Conservation (phyloP, 257 asterid genomes). For the Orobanche coerulescens region DNA sequence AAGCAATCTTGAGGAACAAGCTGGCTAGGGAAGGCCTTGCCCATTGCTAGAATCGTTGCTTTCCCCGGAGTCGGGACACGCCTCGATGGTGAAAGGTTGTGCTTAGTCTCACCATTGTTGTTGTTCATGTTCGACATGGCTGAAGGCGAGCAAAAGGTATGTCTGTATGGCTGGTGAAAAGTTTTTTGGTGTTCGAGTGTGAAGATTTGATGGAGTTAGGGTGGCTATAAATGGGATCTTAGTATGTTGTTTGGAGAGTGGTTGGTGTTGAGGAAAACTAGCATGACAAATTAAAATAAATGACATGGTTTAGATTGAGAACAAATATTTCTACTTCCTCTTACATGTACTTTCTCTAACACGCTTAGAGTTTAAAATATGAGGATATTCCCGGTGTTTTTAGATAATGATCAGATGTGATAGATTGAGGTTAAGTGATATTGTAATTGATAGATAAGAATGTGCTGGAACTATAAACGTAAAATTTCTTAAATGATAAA, state of each 20-base stretch:
- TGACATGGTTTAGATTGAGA: constrained; percentile 16
- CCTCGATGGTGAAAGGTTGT: background rate
- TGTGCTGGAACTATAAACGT: no score
- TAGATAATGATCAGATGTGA: no score
- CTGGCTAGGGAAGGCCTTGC: constrained; percentile 81
- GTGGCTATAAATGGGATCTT: constrained; percentile 29
- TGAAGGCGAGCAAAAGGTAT: background rate
- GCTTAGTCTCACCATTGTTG: constrained; percentile 24
- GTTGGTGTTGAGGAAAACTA: constrained; percentile 36
- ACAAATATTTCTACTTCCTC: constrained; percentile 25
- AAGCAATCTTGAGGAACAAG: constrained; percentile 73
- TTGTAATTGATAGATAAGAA: no score
- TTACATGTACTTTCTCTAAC: background rate
- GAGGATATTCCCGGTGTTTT: no score
- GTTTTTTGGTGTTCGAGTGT: background rate
- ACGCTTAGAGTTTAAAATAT: no score
- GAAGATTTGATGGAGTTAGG: constrained; percentile 10
- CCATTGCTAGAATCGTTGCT: constrained; percentile 74
- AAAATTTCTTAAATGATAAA: no score
- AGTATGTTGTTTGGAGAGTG: constrained; percentile 47
- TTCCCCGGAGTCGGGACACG: constrained; percentile 59
- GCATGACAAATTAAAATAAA: constrained; percentile 49
- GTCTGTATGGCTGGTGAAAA: background rate
- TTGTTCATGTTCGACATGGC: constrained; percentile 41
- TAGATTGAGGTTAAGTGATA: no score